Evolutionary conservation across 2,329 filamentous ascomycete genomes (phyloP).

Genomic region (Aspergillus tamarii): DNA sequence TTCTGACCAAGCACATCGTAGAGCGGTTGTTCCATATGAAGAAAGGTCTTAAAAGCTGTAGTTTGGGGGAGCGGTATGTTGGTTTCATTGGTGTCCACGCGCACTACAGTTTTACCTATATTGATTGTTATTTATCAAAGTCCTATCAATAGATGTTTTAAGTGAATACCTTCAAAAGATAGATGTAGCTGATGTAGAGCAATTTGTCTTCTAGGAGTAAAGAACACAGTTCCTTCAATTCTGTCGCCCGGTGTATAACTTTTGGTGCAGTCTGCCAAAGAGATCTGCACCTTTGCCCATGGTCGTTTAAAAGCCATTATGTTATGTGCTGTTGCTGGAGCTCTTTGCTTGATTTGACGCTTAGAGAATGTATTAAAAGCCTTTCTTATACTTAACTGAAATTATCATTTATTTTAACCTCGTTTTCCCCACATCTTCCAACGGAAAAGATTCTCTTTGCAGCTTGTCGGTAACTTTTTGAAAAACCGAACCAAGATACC

Average conservation of each 20-base stretch:
- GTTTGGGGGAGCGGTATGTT: slow-evolving; percentile 17
- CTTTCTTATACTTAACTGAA: background rate
- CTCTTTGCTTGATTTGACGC: background rate
- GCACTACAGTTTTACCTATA: slow-evolving; percentile 16
- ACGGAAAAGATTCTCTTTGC: background rate
- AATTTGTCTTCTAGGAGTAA: slow-evolving; percentile 13
- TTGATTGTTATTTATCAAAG: background rate
- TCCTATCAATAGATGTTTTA: too few species aligned
- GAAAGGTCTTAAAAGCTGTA: slow-evolving; percentile 14
- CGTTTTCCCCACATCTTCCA: background rate
- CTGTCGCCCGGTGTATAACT: slow-evolving; percentile 15
- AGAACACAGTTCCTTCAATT: slow-evolving; percentile 15
- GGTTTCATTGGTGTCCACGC: slow-evolving; percentile 19
- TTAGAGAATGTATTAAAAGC: background rate
- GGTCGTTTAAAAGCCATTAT: background rate
- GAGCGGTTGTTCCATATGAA: slow-evolving; percentile 18
- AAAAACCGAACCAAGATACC: background rate
- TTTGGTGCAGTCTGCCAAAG: background rate
- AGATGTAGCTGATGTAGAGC: background rate
- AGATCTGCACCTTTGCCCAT: slow-evolving; percentile 3
- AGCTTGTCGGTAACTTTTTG: background rate
- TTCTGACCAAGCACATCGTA: background rate
- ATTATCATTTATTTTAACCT: background rate
- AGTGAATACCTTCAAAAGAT: slow-evolving; percentile 11
- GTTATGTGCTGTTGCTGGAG: background rate